phyloP scores from a whole-genome alignment of 768 basidiomycete genomes.

The Termitomyces eurrhizus region DNA sequence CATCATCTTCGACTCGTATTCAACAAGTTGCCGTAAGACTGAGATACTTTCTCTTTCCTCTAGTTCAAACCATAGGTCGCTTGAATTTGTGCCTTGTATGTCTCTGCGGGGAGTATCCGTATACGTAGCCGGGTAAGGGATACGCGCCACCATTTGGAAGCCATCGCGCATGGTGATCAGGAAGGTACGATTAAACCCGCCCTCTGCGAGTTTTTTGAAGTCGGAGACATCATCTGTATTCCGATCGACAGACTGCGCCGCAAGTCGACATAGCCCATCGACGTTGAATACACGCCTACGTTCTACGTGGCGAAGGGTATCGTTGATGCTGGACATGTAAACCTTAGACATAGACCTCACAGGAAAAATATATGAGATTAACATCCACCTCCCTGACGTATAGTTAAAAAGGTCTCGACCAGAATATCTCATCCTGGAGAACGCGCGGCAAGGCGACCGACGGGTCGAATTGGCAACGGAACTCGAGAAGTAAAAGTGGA shows the following conservation, averaged over 20 bases:
- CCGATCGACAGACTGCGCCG: constrained; percentile 20
- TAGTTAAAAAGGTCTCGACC: neutral
- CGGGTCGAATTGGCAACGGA: neutral
- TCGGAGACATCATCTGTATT: constrained; percentile 26
- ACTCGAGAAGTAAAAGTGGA: neutral
- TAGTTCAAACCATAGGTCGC: neutral
- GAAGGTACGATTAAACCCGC: too few species aligned
- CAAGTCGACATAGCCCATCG: constrained; percentile 26
- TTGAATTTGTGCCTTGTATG: neutral
- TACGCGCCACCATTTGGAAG: constrained; percentile 8
- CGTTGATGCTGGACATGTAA: neutral
- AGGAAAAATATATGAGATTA: neutral
- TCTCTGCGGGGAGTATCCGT: neutral
- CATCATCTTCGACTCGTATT: neutral
- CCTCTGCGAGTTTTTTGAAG: too few species aligned
- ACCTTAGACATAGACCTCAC: neutral
- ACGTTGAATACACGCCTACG: neutral
- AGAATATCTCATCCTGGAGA: neutral
- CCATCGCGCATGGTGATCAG: too few species aligned
- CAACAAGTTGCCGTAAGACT: neutral
- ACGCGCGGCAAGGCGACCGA: neutral
- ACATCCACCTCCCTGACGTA: neutral
- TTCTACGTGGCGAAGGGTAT: neutral
- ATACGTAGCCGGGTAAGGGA: constrained; percentile 32
- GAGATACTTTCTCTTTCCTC: neutral